phyloP scores from a whole-genome alignment of 805 yeast species.

The Metschnikowia continentalis region DNA sequence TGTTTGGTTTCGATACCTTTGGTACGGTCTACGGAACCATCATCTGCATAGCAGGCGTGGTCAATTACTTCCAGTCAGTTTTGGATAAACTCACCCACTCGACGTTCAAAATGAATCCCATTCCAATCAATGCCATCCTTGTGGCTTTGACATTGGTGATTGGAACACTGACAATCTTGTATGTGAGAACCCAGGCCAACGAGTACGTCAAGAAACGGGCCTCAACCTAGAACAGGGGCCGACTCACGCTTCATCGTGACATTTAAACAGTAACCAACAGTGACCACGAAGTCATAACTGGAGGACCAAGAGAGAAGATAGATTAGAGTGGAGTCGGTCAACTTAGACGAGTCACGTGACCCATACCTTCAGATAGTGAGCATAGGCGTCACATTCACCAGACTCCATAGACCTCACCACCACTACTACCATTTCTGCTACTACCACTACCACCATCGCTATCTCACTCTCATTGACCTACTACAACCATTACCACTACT shows the following conservation, averaged over 20 bases:
- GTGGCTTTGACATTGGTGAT: conserved; percentile 37
- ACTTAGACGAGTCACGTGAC: no score
- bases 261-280: not conserved
- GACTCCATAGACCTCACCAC: no score
- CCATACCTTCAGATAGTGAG: no score
- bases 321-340: no score
- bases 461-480: no score
- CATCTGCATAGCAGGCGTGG: conserved; percentile 48
- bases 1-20: conserved; percentile 58
- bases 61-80: conserved; percentile 45
- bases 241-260: no score
- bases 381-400: no score
- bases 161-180: conserved; percentile 40
- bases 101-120: conserved; percentile 50
- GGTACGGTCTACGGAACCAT: conserved; percentile 58
- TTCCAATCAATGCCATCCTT: conserved; percentile 44
- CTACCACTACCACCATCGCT: no score
- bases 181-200: conserved; percentile 24
- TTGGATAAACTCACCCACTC: conserved; percentile 50
- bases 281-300: not conserved
- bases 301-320: no score
- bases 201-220: conserved; percentile 1
- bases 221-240: not conserved
- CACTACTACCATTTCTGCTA: no score
- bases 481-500: no score